Conservation (phyloP, 2,329 filamentous ascomycete genomes). For the Botrytis hyacinthi region DNA sequence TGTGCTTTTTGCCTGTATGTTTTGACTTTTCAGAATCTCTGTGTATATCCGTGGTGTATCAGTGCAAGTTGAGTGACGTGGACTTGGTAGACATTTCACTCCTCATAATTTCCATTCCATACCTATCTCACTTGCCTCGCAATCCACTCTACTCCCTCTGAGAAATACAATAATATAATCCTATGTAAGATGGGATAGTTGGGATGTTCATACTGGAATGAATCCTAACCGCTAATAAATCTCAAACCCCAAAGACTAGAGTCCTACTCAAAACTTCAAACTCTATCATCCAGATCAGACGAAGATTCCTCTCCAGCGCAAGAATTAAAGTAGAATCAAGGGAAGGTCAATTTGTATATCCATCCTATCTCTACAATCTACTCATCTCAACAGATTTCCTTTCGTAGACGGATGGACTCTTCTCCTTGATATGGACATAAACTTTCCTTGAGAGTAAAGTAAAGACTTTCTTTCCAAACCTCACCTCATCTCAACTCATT, state of each 20-base stretch:
- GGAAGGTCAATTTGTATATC: not conserved
- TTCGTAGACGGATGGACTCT: no score
- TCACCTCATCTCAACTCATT: not conserved
- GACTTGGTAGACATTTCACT: not conserved
- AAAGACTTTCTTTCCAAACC: not conserved
- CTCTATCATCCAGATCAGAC: not conserved
- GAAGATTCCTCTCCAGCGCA: no score
- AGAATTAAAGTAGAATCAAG: no score
- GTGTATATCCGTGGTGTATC: not conserved
- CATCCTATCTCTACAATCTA: no score
- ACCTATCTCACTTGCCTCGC: not conserved
- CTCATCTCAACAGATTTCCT: rapidly evolving
- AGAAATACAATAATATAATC: not conserved
- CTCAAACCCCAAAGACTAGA: not conserved
- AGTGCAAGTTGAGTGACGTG: not conserved
- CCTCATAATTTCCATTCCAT: not conserved
- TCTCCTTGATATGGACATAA: not conserved
- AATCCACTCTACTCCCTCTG: no score
- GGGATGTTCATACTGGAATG: not conserved
- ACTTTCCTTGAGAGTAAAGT: not conserved
- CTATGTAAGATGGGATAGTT: not conserved
- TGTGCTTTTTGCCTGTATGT: not conserved
- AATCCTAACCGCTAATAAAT: no score
- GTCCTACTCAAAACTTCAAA: not conserved
- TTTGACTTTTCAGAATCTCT: not conserved